Evolutionary conservation across 495 filamentous ascomycete species (phyloP).

Genomic region (Staphylotrichum longicolle): DNA sequence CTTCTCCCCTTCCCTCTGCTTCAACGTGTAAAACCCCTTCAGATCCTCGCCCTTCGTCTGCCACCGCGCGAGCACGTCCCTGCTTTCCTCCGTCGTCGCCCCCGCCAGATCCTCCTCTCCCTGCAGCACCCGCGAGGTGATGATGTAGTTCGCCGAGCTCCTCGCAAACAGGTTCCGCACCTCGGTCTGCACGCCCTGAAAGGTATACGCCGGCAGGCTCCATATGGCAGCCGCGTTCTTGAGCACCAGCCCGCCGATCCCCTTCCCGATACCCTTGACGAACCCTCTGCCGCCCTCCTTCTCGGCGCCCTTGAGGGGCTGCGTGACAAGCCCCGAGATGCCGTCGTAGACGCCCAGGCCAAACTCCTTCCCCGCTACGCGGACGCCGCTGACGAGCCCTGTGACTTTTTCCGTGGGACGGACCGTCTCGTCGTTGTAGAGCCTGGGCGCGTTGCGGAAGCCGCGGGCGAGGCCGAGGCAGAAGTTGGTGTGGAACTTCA

Average conservation of each 20-base stretch:
- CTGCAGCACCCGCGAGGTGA: conserved; percentile 68
- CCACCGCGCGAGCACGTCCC: conserved; percentile 60
- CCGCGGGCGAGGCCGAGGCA: conserved; percentile 74
- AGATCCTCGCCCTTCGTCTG: conserved; percentile 51
- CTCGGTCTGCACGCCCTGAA: conserved; percentile 73
- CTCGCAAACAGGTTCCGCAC: conserved; percentile 61
- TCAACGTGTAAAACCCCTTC: conserved; percentile 43
- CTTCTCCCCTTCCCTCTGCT: conserved; percentile 39
- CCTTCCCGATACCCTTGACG: conserved; percentile 72
- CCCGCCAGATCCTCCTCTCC: conserved; percentile 60
- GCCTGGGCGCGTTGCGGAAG: conserved; percentile 78
- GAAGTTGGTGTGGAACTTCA: conserved; percentile 78
- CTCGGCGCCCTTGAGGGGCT: conserved; percentile 63
- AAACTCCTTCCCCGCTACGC: conserved; percentile 65
- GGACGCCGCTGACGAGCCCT: conserved; percentile 63
- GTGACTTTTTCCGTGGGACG: conserved; percentile 67
- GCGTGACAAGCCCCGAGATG: conserved; percentile 68
- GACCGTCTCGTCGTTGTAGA: conserved; percentile 77
- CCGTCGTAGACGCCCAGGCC: conserved; percentile 67
- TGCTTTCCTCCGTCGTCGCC: conserved; percentile 51
- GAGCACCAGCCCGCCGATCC: conserved; percentile 65
- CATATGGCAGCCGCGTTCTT: conserved; percentile 68
- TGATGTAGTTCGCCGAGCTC: conserved; percentile 67
- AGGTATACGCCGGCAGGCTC: conserved; percentile 68
- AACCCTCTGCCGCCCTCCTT: conserved; percentile 68